Conservation (phyloP, 495 filamentous ascomycete species). For the Podospora tetraspora region DNA sequence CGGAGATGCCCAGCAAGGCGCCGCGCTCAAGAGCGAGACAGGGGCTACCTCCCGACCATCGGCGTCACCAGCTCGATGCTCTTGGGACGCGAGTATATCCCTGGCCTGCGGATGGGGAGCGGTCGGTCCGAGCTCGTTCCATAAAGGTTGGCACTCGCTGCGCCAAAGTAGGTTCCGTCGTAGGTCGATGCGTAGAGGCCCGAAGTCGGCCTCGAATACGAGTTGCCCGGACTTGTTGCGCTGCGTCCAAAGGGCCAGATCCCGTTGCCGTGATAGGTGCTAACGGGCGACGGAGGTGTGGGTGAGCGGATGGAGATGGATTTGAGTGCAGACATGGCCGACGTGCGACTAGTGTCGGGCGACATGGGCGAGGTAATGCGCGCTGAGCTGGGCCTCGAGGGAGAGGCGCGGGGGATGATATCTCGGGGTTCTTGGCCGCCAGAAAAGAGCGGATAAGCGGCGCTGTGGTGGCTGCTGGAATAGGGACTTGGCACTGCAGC, state of each 20-base stretch:
- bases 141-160: constrained; percentile 16
- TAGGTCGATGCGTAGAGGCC: constrained; percentile 43
- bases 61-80: constrained; percentile 49
- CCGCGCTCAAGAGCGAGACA: neutral
- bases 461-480: constrained; percentile 21
- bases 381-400: constrained; percentile 39
- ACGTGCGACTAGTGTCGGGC: constrained; percentile 30
- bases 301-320: constrained; percentile 42
- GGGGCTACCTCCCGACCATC: constrained; percentile 39
- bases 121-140: constrained; percentile 39
- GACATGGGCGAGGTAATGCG: constrained; percentile 41
- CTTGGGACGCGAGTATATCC: constrained; percentile 44
- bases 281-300: constrained; percentile 42
- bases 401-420: constrained; percentile 49
- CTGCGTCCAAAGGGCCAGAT: constrained; percentile 46
- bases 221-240: constrained; percentile 42
- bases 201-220: constrained; percentile 36
- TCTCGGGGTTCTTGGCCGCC: constrained; percentile 42
- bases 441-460: constrained; percentile 34
- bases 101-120: constrained; percentile 39
- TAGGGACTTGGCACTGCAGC: constrained; percentile 25
- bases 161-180: constrained; percentile 36
- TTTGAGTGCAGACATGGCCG: constrained; percentile 42
- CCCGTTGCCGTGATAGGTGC: constrained; percentile 24
- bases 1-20: neutral